Evolutionary conservation across 495 filamentous ascomycete genomes (phyloP).

Genomic region (Aspergillus sclerotiicarbonarius): DNA sequence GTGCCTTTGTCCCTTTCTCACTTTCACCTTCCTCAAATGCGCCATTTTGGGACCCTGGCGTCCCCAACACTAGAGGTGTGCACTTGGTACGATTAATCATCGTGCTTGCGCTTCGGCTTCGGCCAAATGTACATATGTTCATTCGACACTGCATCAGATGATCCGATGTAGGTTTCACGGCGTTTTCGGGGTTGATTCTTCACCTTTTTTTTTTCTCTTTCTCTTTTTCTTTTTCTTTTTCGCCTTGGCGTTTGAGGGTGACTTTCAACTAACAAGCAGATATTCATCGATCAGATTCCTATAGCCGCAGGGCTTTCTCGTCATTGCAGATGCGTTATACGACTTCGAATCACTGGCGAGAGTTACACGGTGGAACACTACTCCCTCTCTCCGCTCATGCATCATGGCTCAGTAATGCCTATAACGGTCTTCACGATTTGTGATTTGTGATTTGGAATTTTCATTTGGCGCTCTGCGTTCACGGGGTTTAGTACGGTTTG

Average conservation of each 20-base stretch:
- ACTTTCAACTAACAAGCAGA: slow-evolving; percentile 6
- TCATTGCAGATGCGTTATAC: not conserved
- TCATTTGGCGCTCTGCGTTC: not conserved
- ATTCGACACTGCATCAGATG: not conserved
- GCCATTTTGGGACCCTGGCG: not conserved
- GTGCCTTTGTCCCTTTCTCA: not conserved
- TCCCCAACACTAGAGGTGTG: not conserved
- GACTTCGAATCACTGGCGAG: not conserved
- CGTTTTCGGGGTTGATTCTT: slow-evolving; percentile 1
- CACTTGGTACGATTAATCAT: not conserved
- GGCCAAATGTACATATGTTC: slow-evolving; percentile 6
- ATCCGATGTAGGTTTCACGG: not conserved
- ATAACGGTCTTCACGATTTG: too few species aligned
- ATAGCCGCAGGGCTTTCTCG: not conserved
- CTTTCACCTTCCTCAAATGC: not conserved
- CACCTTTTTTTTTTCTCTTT: slow-evolving; percentile 2
- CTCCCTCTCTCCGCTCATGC: too few species aligned
- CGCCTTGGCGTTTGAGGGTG: slow-evolving; percentile 1
- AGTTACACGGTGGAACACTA: too few species aligned
- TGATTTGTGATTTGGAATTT: not conserved
- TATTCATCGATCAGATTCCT: not conserved
- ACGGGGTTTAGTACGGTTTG: not conserved
- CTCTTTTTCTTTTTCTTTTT: slow-evolving; percentile 4
- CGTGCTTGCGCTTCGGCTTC: not conserved
- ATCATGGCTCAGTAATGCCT: too few species aligned